Evolutionary conservation across 164 flowering plant genomes (phyloP), one percentile per base, ranked within the genome.

Genomic region (Magnolia sinica): DNA sequence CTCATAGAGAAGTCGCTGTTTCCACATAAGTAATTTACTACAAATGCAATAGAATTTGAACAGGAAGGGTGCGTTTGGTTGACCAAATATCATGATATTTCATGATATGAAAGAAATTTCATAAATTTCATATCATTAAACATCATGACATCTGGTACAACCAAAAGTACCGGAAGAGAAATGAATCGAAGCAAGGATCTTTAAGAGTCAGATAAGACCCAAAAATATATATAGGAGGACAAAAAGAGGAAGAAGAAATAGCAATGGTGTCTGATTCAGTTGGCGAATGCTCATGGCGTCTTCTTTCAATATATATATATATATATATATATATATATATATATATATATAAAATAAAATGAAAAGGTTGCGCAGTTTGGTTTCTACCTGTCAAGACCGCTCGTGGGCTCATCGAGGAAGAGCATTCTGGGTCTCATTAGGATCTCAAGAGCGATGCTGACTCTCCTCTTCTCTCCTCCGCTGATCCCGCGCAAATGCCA

Each of bases 361-460:
- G 14, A 24, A 4, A 19, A 29, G 68, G 10, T 24, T 24, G 2
- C 18, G 20, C 10, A 19, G 16, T 68, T 68, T 37, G 50, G 51
- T 29, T 45, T 63, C 16, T 77, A 94, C 98, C 98, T 92, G 74
- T 95, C 98, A 7, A 95, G 97, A 3, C 98, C 97, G 22, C 97
- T 93, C 8, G 98, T 95, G 5, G 98, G 98, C 80, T 95, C 98
- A 73, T 95, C 98, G 8, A 95, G 96, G 80, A 95, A 93, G 76
- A 95, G 97, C 78, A 95, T 76, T 74, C 97, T 80, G 2, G 98
- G 98, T 70, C 98, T 83, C 94, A 88, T 95, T 31, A 95, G 86
- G 77, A 95, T 95, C 76, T 93, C 97, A 5, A 95, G 80, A n/a
- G 97, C 96, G 64, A 95, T 95, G 83, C 98, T 95, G 65, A 95